Percentiles rank a stretch among this genome's conserved stretches.
Conservation (phyloP, 441 rosid genomes). For the Gossypium trilobum region DNA sequence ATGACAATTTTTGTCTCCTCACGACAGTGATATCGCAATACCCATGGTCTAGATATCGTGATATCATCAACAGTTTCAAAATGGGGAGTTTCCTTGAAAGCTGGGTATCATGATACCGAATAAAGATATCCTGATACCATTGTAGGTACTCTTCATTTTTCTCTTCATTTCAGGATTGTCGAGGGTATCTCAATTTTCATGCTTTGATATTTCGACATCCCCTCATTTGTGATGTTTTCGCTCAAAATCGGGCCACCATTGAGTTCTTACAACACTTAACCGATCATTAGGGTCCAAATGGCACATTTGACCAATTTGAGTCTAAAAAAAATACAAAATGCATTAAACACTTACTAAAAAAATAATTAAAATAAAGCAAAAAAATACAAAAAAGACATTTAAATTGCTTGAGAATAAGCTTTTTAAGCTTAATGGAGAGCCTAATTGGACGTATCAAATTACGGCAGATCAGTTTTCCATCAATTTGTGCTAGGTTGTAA, state of each 20-base stretch:
- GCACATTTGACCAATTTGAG: neutral
- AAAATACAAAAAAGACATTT: no score
- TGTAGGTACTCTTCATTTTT: no score
- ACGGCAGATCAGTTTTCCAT: neutral
- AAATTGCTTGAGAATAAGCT: no score
- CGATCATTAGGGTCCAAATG: neutral
- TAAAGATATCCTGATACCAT: no score
- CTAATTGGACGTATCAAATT: no score
- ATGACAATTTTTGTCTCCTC: neutral
- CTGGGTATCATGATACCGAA: neutral
- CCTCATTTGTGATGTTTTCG: no score
- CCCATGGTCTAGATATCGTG: neutral
- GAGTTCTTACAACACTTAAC: neutral
- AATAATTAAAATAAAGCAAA: no score
- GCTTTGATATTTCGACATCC: neutral
- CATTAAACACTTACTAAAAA: neutral
- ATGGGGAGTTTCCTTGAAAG: neutral
- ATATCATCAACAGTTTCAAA: neutral
- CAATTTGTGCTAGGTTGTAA: neutral
- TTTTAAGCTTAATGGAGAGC: no score
- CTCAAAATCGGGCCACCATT: neutral
- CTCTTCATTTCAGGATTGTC: no score
- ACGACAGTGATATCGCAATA: neutral
- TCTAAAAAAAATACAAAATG: neutral
- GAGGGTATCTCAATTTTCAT: neutral